Evolutionary conservation across 2,329 filamentous ascomycete genomes (phyloP).

Genomic region (Seiridium unicorne): DNA sequence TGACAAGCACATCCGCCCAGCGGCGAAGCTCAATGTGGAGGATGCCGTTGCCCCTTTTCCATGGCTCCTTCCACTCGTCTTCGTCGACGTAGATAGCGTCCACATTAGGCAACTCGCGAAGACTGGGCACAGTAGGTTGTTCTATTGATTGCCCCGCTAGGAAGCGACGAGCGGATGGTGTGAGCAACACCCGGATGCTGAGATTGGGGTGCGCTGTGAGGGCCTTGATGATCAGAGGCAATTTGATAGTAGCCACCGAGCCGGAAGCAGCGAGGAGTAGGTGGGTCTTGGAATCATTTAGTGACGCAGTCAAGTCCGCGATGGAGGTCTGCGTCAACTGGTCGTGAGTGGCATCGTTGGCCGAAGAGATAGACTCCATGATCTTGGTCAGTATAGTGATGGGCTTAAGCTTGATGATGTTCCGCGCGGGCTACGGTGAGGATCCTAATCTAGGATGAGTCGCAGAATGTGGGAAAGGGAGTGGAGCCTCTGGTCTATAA

Average conservation of each 20-base stretch:
- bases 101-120: constrained; percentile 66
- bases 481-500: not conserved
- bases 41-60: constrained; percentile 76
- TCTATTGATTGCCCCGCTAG: constrained; percentile 73
- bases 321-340: constrained; percentile 22
- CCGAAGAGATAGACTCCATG: constrained; percentile 23
- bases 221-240: constrained; percentile 62
- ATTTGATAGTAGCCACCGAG: constrained; percentile 86
- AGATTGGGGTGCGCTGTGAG: constrained; percentile 51
- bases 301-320: constrained; percentile 26
- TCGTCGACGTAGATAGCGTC: constrained; percentile 79
- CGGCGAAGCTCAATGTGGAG: constrained; percentile 86
- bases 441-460: too few relatives aligned
- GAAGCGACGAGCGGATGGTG: constrained; percentile 70
- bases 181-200: constrained; percentile 84
- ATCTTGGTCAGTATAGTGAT: constrained; percentile 11
- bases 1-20: constrained; percentile 77
- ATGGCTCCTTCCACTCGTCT: constrained; percentile 81
- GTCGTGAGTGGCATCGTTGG: constrained; percentile 21
- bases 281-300: constrained; percentile 53
- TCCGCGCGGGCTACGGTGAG: too few relatives aligned
- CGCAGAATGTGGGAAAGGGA: too few relatives aligned
- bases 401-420: too few relatives aligned
- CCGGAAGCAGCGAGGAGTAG: constrained; percentile 66
- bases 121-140: constrained; percentile 65